Percentiles rank a stretch among this genome's conserved stretches.
Conservation (phyloP, 2,329 filamentous ascomycete genomes). For the Diaporthe velutina region DNA sequence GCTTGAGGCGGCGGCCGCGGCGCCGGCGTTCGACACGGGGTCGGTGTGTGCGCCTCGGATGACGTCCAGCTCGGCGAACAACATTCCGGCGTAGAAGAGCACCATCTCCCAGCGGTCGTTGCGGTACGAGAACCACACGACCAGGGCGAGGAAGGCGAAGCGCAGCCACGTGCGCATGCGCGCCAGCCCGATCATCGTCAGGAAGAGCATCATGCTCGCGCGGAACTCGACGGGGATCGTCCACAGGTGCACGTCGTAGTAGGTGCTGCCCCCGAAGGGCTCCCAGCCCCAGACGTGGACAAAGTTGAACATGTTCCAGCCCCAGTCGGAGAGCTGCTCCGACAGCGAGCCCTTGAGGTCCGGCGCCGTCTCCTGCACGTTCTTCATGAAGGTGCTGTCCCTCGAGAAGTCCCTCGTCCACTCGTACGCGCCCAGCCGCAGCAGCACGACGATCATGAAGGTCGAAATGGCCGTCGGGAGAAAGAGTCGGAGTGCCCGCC, state of each 20-base stretch:
- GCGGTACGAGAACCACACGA: constrained; percentile 60
- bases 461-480: constrained; percentile 65
- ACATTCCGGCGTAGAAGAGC: constrained; percentile 67
- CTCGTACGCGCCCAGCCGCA: constrained; percentile 62
- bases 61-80: constrained; percentile 67
- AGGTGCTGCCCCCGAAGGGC: constrained; percentile 60
- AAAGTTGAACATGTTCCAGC: constrained; percentile 61
- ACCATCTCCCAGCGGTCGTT: constrained; percentile 67
- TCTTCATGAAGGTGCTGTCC: constrained; percentile 58
- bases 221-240: constrained; percentile 73
- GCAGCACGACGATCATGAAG: constrained; percentile 58
- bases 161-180: constrained; percentile 59
- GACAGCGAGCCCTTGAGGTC: constrained; percentile 51
- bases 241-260: constrained; percentile 72
- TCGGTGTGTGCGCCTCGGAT: constrained; percentile 60
- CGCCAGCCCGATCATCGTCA: constrained; percentile 64
- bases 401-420: constrained; percentile 60
- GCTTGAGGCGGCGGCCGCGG: constrained; percentile 20
- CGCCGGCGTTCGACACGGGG: constrained; percentile 37
- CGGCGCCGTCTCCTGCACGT: constrained; percentile 64
- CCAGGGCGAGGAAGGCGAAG: constrained; percentile 54
- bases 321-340: constrained; percentile 61
- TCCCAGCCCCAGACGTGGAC: constrained; percentile 66
- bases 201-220: constrained; percentile 69
- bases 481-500: constrained; percentile 65